These are phyloP conservation scores for Boletus fagicola DNA, from an alignment of 768 basidiomycete species.

Conservation along the genomic window DNA sequence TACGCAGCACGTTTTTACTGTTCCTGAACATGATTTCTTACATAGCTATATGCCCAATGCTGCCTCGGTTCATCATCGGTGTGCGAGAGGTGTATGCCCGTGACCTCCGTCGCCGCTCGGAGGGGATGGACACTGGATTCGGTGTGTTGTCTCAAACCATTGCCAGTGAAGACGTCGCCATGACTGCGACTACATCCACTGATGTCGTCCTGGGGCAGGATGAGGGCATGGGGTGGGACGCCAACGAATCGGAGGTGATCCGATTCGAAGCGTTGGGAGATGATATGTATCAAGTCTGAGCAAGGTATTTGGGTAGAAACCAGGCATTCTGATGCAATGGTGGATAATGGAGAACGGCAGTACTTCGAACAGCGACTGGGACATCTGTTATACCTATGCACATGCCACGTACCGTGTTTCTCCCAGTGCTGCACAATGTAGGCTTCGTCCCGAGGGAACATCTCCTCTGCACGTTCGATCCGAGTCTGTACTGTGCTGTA, in stretches of 20 bases:
- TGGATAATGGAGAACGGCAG: neutral
- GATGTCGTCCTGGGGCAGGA: neutral
- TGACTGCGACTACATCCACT: neutral
- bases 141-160: neutral
- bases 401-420: neutral
- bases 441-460: neutral
- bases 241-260: neutral
- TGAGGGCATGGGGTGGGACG: neutral
- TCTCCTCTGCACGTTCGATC: no score
- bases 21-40: neutral
- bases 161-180: no score
- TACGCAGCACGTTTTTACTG: neutral
- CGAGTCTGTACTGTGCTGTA: no score
- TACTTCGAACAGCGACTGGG: neutral
- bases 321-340: no score
- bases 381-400: neutral
- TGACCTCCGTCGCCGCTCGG: neutral
- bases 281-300: no score
- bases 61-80: slow-evolving; percentile 13
- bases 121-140: slow-evolving; percentile 7
- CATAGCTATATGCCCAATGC: neutral
- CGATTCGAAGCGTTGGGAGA: neutral
- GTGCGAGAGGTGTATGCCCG: slow-evolving; percentile 1
- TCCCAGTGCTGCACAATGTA: neutral
- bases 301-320: no score